Base-by-base conservation (phyloP, 2,329 filamentous ascomycete genomes). In the Trichoderma guizhouense region DNA sequence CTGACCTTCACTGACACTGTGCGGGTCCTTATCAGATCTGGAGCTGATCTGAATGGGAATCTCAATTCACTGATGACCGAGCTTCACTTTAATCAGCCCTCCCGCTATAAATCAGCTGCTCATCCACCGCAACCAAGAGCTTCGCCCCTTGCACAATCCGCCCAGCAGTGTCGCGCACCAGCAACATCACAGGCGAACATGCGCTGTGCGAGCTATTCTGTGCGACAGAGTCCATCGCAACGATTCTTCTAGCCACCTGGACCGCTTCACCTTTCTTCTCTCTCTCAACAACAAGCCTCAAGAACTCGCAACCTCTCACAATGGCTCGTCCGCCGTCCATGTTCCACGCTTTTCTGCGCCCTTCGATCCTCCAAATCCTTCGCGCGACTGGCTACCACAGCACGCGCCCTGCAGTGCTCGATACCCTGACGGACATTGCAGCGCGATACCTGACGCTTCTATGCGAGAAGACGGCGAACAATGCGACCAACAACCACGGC, bases 311-410 rank as follows among this genome's bases (percentile, higher is more conserved):
- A 24, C 9, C 65, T 62, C 67, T 55, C 64, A 28, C 43, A 21
- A 87, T 87, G 85, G 81, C 82, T 76, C 82, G 82, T 73, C 84
- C 83, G 4, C 81, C 83, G 11, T 81, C 84, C n/a, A 81, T 88
- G 71, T 88, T 85, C 83, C 91, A 93, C 82, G 91, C 93, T 73
- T 91, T 97, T 74, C 87, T 98, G 71, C 93, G 94, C 55, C 95
- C 95, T 2, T 91, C 91, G 62, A 89, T 98, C 73, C 89, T 98
- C 72, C 94, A 98, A 82, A 95, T 97, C 77, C 90, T 98, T 66
- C 94, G 95, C 78, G 93, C 95, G 34, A 92, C 94, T 28, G 95
- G 95, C 79, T 98, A 97, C 83, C 93, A 97, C 80, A 87, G 91
- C 55, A 93, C 94, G 65, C 90, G 90, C 69, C 91, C 93, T 2